Base-by-base conservation (phyloP, 345 rosid species). In the Eucalyptus leucophloia region DNA sequence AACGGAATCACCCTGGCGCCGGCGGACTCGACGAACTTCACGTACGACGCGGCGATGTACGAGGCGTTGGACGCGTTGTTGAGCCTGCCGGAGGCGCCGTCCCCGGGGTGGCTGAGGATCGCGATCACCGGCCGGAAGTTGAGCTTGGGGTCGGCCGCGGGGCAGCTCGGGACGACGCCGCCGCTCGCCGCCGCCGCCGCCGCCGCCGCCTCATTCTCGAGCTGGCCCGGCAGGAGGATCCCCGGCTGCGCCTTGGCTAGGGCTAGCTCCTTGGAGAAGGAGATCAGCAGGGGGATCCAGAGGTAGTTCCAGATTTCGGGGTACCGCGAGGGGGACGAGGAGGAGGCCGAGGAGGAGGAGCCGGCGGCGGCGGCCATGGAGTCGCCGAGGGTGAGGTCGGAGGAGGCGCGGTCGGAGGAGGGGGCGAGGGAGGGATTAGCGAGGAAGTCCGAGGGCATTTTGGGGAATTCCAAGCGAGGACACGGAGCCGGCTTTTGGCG, bases 1-100 rank as follows among this genome's bases (percentile, higher is more conserved):
- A 98, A 93, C 17, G 99, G 99, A 69, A 98, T 95, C 18, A 97
- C 98, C 10, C 99, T 96, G 86, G 99, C 99, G 14, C 99, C 99
- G 32, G 97, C 99, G 15, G 98, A 94, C 91, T 98, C 99, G n/a
- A 95, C 99, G 49, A 97, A 93, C 94, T 98, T 98, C 89, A 97
- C 98, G 83, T 97, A 98, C 47, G 99, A 98, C 18, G 99, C 97
- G 2, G 98, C 98, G 40, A 98, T 94, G 89, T 94, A 95, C 34
- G 98, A 95, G 30, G 94, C 93, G 81, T 90, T 91, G 5, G 95
- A 89, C 16, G 91, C 96, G 62, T 97, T 95, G 87, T 87, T 96
- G 86, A 98, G 91, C 87, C 99, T 91, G 12, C 99, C 99, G 23
- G 97, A 94, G 12, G 98, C 99, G 42, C 99, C 99, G 42, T 98